These are phyloP conservation scores for Fonsecaea nubica DNA, from an alignment of 2,329 filamentous ascomycete genomes.

Conservation along the genomic window DNA sequence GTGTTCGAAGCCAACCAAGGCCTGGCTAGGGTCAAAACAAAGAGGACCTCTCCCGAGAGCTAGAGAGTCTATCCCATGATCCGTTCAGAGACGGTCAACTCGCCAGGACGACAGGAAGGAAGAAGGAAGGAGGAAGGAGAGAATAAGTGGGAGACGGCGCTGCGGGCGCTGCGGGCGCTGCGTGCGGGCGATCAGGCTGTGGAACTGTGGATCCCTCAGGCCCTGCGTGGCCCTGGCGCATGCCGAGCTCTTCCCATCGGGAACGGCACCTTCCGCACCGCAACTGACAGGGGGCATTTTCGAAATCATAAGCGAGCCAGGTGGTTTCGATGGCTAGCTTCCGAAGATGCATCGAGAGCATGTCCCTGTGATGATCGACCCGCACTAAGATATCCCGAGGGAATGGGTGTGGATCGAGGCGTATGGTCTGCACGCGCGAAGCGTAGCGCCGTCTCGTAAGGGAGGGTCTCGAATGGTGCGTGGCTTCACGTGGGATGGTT, in stretches of 20 bases:
- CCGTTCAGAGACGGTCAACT: not conserved
- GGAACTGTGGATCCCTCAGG: constrained; percentile 4
- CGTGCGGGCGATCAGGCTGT: constrained; percentile 5
- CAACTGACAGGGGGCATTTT: not conserved
- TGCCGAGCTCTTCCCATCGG: not conserved
- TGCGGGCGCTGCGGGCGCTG: too few relatives aligned
- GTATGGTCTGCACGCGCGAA: not conserved
- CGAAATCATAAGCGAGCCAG: constrained; percentile 1
- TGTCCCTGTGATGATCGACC: not conserved
- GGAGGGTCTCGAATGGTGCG: constrained; percentile 1
- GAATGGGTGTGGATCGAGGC: not conserved
- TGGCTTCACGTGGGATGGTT: constrained; percentile 15
- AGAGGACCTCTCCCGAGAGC: not conserved
- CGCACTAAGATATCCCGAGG: constrained; percentile 7
- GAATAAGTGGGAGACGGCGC: not conserved
- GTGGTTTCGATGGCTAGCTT: not conserved
- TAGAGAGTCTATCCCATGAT: constrained; percentile 4
- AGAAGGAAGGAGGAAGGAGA: constrained; percentile 7
- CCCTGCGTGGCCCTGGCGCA: not conserved
- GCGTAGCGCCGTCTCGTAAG: not conserved
- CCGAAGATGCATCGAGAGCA: not conserved
- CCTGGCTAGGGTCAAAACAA: not conserved
- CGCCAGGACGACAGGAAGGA: not conserved
- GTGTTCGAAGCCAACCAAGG: not conserved
- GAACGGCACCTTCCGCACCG: constrained; percentile 16